Evolutionary conservation across 805 yeast genomes (phyloP).

Genomic region (Huiozyma naganishii): DNA sequence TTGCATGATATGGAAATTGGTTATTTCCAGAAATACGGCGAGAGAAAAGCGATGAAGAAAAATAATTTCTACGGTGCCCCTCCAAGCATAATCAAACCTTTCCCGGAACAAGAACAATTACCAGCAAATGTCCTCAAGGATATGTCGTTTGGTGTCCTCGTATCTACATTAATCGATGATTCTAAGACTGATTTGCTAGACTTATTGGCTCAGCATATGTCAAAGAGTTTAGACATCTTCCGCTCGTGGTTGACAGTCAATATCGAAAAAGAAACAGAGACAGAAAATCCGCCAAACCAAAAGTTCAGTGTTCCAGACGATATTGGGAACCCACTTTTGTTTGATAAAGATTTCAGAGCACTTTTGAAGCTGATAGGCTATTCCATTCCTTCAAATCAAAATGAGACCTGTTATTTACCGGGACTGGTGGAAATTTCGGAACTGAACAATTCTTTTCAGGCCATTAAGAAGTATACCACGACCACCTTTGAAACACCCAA

Average conservation of each 20-base stretch:
- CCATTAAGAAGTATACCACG: slow-evolving; percentile 13
- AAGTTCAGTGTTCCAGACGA: slow-evolving; percentile 4
- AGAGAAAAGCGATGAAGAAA: slow-evolving; percentile 25
- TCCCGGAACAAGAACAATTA: slow-evolving; percentile 16
- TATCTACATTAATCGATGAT: slow-evolving; percentile 26
- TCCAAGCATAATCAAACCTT: slow-evolving; percentile 17
- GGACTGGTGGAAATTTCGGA: slow-evolving; percentile 6
- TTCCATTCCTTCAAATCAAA: slow-evolving; percentile 9
- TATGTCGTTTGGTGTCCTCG: slow-evolving; percentile 23
- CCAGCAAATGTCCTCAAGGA: slow-evolving; percentile 15
- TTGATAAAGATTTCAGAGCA: slow-evolving; percentile 22
- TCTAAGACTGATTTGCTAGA: slow-evolving; percentile 17
- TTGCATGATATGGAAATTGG: slow-evolving; percentile 35
- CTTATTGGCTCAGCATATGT: slow-evolving; percentile 12
- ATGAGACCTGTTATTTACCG: slow-evolving; percentile 15
- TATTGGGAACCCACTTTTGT: slow-evolving; percentile 7
- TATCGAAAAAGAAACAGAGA: slow-evolving; percentile 4
- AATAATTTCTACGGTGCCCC: slow-evolving; percentile 10
- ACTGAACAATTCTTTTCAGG: slow-evolving; percentile 7
- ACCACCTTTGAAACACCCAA: slow-evolving; percentile 23
- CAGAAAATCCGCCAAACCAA: slow-evolving; percentile 11
- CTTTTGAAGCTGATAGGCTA: slow-evolving; percentile 17
- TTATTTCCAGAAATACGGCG: slow-evolving; percentile 34
- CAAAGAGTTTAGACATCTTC: slow-evolving; percentile 8
- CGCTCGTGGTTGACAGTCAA: slow-evolving; percentile 10